Evolutionary conservation across 305 asterid genomes (phyloP).

Genomic region (Fraxinus latifolia): DNA sequence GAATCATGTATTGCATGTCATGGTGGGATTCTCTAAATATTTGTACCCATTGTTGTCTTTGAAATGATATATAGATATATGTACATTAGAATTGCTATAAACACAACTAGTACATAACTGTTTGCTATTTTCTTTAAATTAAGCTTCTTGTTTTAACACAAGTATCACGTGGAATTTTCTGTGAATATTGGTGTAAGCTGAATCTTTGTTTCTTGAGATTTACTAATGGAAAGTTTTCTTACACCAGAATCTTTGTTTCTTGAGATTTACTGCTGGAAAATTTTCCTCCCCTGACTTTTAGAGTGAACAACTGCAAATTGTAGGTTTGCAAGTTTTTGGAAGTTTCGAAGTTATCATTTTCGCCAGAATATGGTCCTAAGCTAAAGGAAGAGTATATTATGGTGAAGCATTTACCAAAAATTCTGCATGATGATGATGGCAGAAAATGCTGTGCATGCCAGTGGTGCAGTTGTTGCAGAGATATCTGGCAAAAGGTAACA

Average conservation of each 20-base stretch:
- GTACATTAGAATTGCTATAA: constrained; percentile 8
- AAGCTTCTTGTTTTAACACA: not conserved
- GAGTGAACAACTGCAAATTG: constrained; percentile 18
- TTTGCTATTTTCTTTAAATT: not conserved
- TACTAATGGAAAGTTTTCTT: constrained; percentile 16
- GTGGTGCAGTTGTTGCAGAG: constrained; percentile 85
- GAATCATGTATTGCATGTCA: not conserved
- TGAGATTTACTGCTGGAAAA: constrained; percentile 1
- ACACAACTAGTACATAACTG: not conserved
- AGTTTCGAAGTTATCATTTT: constrained; percentile 88
- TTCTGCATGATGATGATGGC: constrained; percentile 41
- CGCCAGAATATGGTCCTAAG: constrained; percentile 92
- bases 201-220: not conserved
- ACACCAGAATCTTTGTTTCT: not conserved
- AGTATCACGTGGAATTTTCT: not conserved
- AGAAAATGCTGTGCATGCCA: constrained; percentile 64
- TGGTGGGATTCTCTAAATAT: not conserved
- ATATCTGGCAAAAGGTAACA: constrained; percentile 79
- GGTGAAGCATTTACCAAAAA: constrained; percentile 88
- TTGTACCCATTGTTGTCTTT: not conserved
- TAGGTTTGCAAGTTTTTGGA: constrained; percentile 96
- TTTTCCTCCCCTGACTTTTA: constrained; percentile 22
- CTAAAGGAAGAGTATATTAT: constrained; percentile 87
- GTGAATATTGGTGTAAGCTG: not conserved
- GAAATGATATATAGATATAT: constrained; percentile 17